These are phyloP conservation scores for Bipolaris victoriae DNA, from an alignment of 2,329 filamentous ascomycete species.

Conservation along the genomic window DNA sequence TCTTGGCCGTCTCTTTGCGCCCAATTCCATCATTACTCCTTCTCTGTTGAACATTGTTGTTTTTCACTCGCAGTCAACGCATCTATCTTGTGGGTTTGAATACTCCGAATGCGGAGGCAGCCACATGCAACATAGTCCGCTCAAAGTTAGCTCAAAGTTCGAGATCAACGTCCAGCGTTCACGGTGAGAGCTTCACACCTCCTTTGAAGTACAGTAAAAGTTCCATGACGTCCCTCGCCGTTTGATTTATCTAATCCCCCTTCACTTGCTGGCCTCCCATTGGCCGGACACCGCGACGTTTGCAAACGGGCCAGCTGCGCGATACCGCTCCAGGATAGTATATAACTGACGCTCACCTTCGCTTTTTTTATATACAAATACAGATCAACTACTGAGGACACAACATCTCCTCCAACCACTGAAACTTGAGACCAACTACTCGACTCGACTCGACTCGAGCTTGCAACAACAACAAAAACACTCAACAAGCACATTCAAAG, in stretches of 20 bases:
- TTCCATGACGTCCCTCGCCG: neutral
- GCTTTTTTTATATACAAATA: neutral
- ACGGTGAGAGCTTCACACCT: neutral
- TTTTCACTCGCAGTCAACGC: neutral
- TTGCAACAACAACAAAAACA: neutral
- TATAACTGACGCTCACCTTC: slow-evolving; percentile 10
- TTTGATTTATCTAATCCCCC: neutral
- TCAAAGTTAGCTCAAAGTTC: neutral
- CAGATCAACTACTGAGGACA: too few species aligned
- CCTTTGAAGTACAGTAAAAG: neutral
- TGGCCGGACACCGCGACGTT: neutral
- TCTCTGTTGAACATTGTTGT: neutral
- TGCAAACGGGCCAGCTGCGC: slow-evolving; percentile 1
- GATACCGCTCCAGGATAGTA: neutral
- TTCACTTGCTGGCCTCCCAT: neutral
- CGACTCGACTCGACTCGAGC: neutral
- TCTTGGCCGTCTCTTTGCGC: neutral
- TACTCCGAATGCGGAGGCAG: neutral
- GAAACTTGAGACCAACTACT: neutral
- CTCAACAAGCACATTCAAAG: neutral
- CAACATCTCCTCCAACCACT: too few species aligned
- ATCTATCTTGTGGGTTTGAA: neutral
- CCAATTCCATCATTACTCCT: neutral
- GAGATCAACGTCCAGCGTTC: neutral
- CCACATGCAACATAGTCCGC: neutral